phyloP scores from a whole-genome alignment of 352 stramenopile species.

The Peronospora belbahrii region DNA sequence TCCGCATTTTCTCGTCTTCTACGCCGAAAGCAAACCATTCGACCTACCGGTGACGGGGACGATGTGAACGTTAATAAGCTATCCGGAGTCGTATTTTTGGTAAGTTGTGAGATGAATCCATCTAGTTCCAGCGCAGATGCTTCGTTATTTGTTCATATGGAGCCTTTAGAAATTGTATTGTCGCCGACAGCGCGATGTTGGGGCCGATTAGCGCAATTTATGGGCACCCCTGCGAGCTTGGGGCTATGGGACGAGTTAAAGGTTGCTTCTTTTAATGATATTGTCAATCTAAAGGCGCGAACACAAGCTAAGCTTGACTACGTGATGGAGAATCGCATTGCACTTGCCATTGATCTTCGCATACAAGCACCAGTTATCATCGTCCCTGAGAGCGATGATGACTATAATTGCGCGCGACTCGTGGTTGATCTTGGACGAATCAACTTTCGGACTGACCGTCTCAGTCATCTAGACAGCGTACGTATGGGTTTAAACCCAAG shows the following conservation, averaged over 20 bases:
- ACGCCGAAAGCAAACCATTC: constrained; percentile 54
- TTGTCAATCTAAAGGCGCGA: constrained; percentile 83
- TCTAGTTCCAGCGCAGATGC: constrained; percentile 56
- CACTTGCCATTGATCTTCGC: constrained; percentile 65
- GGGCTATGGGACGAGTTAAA: constrained; percentile 83
- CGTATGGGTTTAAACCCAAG: constrained; percentile 27
- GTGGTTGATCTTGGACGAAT: constrained; percentile 80
- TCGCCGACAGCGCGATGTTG: constrained; percentile 81
- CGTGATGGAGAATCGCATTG: constrained; percentile 81
- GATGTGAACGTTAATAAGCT: constrained; percentile 56
- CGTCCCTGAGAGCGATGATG: constrained; percentile 71
- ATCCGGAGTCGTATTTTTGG: constrained; percentile 64
- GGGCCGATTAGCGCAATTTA: constrained; percentile 61
- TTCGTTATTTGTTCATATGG: constrained; percentile 74
- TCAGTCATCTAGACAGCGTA: constrained; percentile 72
- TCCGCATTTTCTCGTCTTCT: constrained; percentile 73
- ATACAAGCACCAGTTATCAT: constrained; percentile 85
- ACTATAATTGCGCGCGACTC: constrained; percentile 70
- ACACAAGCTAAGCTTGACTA: constrained; percentile 87
- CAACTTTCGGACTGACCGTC: constrained; percentile 72
- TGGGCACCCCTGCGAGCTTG: constrained; percentile 69
- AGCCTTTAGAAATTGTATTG: constrained; percentile 80
- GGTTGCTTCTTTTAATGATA: constrained; percentile 84
- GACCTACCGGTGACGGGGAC: constrained; percentile 36
- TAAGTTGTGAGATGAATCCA: constrained; percentile 81